A percentile compares a stretch with the other conserved stretches of the same genome.
Conservation (phyloP, 768 basidiomycete genomes). For the Arthromyces matolae region DNA sequence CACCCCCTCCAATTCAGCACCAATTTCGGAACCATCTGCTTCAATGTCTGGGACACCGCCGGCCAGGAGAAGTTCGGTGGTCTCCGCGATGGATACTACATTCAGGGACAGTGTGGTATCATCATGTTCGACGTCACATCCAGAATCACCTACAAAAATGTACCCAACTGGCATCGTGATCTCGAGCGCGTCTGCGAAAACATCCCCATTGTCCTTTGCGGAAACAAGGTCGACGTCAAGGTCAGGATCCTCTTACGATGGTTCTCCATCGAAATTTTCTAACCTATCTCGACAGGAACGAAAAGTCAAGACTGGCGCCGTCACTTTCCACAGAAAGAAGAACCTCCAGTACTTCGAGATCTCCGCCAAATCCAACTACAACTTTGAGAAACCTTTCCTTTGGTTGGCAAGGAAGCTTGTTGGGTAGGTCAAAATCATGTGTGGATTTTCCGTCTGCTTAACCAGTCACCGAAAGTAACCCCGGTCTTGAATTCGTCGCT, state of each 20-base stretch:
- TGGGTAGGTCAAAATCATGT: conserved; percentile 68
- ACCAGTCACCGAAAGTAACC: conserved; percentile 51
- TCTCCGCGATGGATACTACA: conserved; percentile 94
- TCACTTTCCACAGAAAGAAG: conserved; percentile 99
- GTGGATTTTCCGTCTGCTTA: neutral
- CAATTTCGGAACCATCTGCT: conserved; percentile 98
- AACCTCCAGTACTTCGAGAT: conserved; percentile 99
- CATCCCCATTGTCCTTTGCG: conserved; percentile 98
- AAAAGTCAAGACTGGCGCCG: conserved; percentile 97
- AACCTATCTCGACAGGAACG: conserved; percentile 66
- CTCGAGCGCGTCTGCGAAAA: conserved; percentile 99
- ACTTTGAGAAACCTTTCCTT: conserved; percentile 99
- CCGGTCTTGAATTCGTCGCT: conserved; percentile 89
- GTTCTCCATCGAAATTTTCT: conserved; percentile 7
- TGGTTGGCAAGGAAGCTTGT: conserved; percentile 98
- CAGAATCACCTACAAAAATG: conserved; percentile 99
- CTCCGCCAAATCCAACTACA: conserved; percentile 99
- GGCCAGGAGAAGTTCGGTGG: conserved; percentile 99
- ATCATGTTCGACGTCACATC: conserved; percentile 99
- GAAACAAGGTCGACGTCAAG: conserved; percentile 99
- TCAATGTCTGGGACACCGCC: conserved; percentile 99
- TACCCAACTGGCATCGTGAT: conserved; percentile 99
- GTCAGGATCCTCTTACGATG: conserved; percentile 39
- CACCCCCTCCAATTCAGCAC: conserved; percentile 95
- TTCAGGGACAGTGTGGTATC: conserved; percentile 98